phyloP scores from a whole-genome alignment of 2,329 filamentous ascomycete species.

The Aspergillus sp. region DNA sequence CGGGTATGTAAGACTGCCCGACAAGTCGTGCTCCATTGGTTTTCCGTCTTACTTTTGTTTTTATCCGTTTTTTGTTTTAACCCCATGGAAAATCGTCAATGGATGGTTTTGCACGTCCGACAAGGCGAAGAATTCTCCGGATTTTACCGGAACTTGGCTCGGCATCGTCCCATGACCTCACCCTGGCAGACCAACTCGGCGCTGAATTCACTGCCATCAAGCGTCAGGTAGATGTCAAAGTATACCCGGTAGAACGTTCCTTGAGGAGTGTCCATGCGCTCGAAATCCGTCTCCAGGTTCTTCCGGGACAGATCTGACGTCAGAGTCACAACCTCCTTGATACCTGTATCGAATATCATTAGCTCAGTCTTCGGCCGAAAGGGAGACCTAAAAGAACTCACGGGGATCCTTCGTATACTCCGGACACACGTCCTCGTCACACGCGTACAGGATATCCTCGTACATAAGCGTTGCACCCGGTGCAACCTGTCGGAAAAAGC shows the following conservation, averaged over 20 bases:
- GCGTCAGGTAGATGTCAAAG: slow-evolving; percentile 76
- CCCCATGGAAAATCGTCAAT: background rate
- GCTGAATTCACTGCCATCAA: slow-evolving; percentile 97
- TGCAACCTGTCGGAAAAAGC: slow-evolving; percentile 96
- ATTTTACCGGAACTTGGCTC: slow-evolving; percentile 73
- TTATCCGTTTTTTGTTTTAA: background rate
- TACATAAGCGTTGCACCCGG: slow-evolving; percentile 98
- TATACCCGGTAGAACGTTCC: slow-evolving; percentile 86
- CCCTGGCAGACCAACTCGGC: slow-evolving; percentile 98
- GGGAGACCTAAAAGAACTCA: slow-evolving; percentile 56
- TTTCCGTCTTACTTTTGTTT: background rate
- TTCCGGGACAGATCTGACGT: slow-evolving; percentile 96
- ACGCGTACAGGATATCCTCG: slow-evolving; percentile 96
- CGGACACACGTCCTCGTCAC: slow-evolving; percentile 95
- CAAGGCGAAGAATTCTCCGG: background rate
- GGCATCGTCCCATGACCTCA: slow-evolving; percentile 97
- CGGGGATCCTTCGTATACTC: slow-evolving; percentile 99
- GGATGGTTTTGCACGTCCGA: background rate
- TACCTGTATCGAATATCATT: slow-evolving; percentile 59
- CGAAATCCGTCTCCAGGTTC: slow-evolving; percentile 98
- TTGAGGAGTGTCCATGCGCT: slow-evolving; percentile 98
- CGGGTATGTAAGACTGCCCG: background rate
- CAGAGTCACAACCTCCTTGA: slow-evolving; percentile 98
- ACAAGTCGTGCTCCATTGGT: background rate
- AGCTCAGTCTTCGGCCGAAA: background rate